A percentile compares a stretch with the other conserved stretches of the same genome.
Conservation (phyloP, 2,329 filamentous ascomycete species). For the Cytospora mali region DNA sequence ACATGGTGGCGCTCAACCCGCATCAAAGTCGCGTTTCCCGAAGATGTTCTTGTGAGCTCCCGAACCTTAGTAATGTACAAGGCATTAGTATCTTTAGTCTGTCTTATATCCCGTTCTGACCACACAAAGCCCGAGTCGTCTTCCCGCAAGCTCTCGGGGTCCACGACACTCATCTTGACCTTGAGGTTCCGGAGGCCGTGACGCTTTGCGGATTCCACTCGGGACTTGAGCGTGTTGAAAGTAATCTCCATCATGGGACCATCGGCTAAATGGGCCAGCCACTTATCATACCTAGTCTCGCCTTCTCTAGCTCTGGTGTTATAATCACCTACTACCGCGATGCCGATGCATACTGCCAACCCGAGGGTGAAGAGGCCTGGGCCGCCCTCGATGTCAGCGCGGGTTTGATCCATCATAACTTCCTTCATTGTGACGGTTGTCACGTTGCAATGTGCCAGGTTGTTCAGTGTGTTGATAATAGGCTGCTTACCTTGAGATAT, state of each 20-base stretch:
- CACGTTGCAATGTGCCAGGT: neutral
- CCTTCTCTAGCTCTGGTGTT: neutral
- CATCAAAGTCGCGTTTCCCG: neutral
- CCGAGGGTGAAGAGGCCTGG: neutral
- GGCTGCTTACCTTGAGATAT: neutral
- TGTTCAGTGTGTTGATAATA: neutral
- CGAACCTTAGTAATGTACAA: neutral
- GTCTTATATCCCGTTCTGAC: neutral
- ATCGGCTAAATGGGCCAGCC: neutral
- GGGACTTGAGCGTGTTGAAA: neutral
- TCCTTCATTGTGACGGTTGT: neutral
- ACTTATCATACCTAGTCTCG: neutral
- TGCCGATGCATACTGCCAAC: conserved; percentile 3
- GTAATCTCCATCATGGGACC: neutral
- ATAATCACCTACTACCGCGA: neutral
- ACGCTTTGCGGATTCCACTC: neutral
- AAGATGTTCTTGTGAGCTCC: neutral
- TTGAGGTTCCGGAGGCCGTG: neutral
- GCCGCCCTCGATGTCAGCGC: neutral
- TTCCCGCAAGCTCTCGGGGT: neutral
- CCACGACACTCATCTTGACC: neutral
- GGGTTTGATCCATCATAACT: conserved; percentile 8
- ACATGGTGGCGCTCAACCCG: neutral
- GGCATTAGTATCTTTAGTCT: neutral
- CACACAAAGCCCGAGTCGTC: neutral